Evolutionary conservation across 176 grass and related monocot species (phyloP), one percentile per base, ranked within the genome.

Genomic region (Carex myosuroides): DNA sequence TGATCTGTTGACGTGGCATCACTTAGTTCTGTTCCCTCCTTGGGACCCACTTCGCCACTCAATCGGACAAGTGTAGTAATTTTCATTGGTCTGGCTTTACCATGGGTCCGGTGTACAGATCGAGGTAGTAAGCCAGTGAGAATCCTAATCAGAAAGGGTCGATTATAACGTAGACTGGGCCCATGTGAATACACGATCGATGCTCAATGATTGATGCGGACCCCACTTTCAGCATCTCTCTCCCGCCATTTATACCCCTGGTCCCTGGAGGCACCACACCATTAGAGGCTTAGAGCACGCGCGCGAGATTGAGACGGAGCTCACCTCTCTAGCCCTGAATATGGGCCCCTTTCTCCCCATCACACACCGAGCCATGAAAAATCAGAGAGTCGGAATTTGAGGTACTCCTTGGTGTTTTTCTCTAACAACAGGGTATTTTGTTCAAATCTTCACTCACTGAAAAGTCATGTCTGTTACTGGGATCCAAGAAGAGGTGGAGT

Each of bases 181-280:
- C 29, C 39, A 64, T 42, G 58, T n/a, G 26, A 42, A 35, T 42
- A 62, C 39, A 42, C 18, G 7, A 37, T 0, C 6, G 35, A 30
- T 6, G 39, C 54, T 73, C 87, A 91, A 94, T 91, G n/a, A 94
- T 94, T 88, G 70, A 1, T 35, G 88, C 12, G 79, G 88, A 79
- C 2, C 87, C 83, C 85, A 54, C 87, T 18, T 37, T 18, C 77
- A 55, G 14, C 62, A 50, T 64, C 24, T 62, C 70, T 73, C 83
- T 88, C 88, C 88, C 87, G 88, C 88, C 88, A 85, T 90, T 88
- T 85, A 85, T 81, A 85, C 70, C 70, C 76, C 60, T 24, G 3
- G 76, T 64, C 70, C 76, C 60, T 24, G 3, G 76, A 55, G 4
- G 12, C 63, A 29, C 81, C 24, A 16, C 12, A 6, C 54, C 79